Evolutionary conservation across 1,139 yeast genomes (phyloP).

Genomic region (Geotrichum candidum): DNA sequence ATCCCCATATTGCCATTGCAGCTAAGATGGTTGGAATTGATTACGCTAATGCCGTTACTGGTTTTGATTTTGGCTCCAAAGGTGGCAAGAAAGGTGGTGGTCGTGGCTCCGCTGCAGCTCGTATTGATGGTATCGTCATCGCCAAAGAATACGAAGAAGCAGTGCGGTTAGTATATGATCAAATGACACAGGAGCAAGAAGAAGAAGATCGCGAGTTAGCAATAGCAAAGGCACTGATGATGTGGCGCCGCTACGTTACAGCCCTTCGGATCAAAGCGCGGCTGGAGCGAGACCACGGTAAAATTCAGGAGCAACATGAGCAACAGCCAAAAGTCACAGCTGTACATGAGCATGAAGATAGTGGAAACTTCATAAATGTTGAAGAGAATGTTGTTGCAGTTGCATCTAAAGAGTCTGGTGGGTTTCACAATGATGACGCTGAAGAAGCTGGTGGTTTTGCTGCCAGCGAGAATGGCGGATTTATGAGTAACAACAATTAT

Average conservation of each 20-base stretch:
- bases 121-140: slow-evolving; percentile 72
- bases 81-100: slow-evolving; percentile 11
- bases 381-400: neutral
- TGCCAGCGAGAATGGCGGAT: slow-evolving; percentile 13
- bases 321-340: neutral
- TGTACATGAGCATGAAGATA: neutral
- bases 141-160: slow-evolving; percentile 63
- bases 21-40: slow-evolving; percentile 66
- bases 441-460: neutral
- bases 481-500: slow-evolving; percentile 15
- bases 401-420: neutral
- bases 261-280: slow-evolving; percentile 70
- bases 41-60: slow-evolving; percentile 81
- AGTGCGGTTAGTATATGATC: slow-evolving; percentile 49
- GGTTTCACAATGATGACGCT: neutral
- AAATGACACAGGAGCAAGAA: slow-evolving; percentile 49
- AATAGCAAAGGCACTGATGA: slow-evolving; percentile 50
- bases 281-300: slow-evolving; percentile 61
- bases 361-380: neutral
- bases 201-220: slow-evolving; percentile 44
- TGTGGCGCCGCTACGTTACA: slow-evolving; percentile 69
- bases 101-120: slow-evolving; percentile 48
- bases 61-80: slow-evolving; percentile 58
- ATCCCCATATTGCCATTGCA: slow-evolving; percentile 56
- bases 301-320: slow-evolving; percentile 30